Percentiles rank a stretch among this genome's conserved stretches.
Evolutionary conservation across 202 grass and related monocot species (phyloP).

Genomic region (Panicum hallii): DNA sequence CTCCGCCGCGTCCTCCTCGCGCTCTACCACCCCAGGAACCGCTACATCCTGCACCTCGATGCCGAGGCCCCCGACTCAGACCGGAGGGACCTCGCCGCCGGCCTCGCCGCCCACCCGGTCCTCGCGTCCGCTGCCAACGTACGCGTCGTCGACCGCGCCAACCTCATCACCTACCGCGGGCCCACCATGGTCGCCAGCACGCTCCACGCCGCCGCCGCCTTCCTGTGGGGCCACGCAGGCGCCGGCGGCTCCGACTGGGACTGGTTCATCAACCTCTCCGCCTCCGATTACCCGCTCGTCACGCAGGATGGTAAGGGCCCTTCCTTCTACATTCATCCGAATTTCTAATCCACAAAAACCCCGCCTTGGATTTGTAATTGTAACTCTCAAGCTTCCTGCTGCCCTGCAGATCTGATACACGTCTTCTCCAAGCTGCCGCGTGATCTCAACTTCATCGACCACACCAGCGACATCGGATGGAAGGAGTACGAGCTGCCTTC

Average conservation of each 20-base stretch:
- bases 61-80: slow-evolving; percentile 65
- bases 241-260: slow-evolving; percentile 62
- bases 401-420: slow-evolving; percentile 70
- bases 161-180: slow-evolving; percentile 83
- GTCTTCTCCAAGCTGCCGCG: slow-evolving; percentile 74
- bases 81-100: slow-evolving; percentile 48
- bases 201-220: slow-evolving; percentile 72
- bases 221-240: slow-evolving; percentile 50
- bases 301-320: slow-evolving; percentile 70
- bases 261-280: slow-evolving; percentile 92
- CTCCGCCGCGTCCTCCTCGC: slow-evolving; percentile 70
- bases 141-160: slow-evolving; percentile 66
- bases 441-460: slow-evolving; percentile 88
- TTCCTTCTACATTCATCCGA: background rate
- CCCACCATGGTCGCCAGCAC: slow-evolving; percentile 91
- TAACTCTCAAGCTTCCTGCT: slow-evolving; percentile 33
- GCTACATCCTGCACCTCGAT: slow-evolving; percentile 80
- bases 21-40: slow-evolving; percentile 82
- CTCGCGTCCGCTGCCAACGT: slow-evolving; percentile 62
- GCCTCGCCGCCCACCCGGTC: slow-evolving; percentile 43
- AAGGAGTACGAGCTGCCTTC: slow-evolving; percentile 57
- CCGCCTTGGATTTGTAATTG: background rate
- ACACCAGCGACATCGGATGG: slow-evolving; percentile 76
- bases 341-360: background rate
- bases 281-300: slow-evolving; percentile 86